Evolutionary conservation across 139 green algal genomes (phyloP), one percentile per base, ranked within the genome.

Genomic region (Micractinium conductrix): DNA sequence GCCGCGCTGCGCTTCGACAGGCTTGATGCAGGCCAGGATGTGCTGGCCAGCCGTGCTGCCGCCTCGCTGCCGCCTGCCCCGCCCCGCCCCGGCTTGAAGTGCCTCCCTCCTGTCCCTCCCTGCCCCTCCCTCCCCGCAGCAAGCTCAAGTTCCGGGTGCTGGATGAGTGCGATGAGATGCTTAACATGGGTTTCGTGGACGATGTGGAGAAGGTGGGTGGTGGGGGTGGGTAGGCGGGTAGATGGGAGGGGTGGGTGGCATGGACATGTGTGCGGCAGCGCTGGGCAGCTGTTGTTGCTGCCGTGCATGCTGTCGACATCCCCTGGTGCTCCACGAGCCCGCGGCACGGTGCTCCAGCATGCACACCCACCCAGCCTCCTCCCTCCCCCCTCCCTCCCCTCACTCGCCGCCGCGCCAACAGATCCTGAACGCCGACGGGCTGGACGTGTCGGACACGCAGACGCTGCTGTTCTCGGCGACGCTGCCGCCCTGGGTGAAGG

Each of bases 111-210:
- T 14, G 26, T 35, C 3, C 63, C 69, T 0, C 69, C 8, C 74
- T 16, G 2, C 48, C 0, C 17, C 24, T 1, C 0, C 33, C 45
- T 1, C 19, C 48, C 33, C 37, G 55, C 75, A 81, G 75, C 75
- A 42, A 70, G 75, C 63, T 86, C 79, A 91, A 87, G 72, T 98
- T 95, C 88, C 93, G 96, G 14, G 94, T 99, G 53, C 89, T 99
- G 48, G 97, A 99, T 82, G 97, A 99, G 90, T 98, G 96, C 70
- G 97, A 99, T 87, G 94, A 99, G 87, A 99, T 99, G 97, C 93
- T 99, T 76, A 97, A 98, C 87, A 99, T 99, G 97, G 97, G 97
- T n/a, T 99, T 99, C 84, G 96, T 99, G 67, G 97, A 99, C 50
- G 97, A 99, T 84, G 96, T 99, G 58, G 97, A 99, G 92, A 94